Percentiles rank a stretch among this genome's conserved stretches.
These are phyloP conservation scores for Tetrastigma voinierianum DNA, from an alignment of 164 flowering plant species.

Conservation along the genomic window DNA sequence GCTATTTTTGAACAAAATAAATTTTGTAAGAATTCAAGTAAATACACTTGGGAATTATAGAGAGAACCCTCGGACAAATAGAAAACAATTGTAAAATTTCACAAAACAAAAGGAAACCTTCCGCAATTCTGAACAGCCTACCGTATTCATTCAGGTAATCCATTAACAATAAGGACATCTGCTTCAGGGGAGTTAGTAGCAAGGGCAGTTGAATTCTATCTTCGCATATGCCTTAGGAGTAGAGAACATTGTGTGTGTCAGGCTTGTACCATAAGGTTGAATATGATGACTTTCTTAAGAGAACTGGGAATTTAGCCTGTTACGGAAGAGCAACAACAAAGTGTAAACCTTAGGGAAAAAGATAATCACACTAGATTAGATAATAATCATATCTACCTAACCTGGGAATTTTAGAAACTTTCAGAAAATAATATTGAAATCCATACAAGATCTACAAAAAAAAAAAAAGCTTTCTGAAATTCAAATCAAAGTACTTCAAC, in stretches of 20 bases:
- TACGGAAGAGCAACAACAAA: conserved; percentile 6
- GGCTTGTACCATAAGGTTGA: conserved; percentile 93
- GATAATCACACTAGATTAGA: background rate
- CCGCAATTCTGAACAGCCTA: conserved; percentile 28
- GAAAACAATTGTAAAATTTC: background rate
- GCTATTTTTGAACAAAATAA: conserved; percentile 4
- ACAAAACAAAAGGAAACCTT: background rate
- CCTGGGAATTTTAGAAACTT: no score
- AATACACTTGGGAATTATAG: no score
- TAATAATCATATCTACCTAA: conserved; percentile 12
- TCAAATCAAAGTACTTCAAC: no score
- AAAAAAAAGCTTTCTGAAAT: no score
- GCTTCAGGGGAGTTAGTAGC: conserved; percentile 78
- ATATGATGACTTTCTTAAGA: conserved; percentile 62
- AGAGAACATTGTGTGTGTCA: conserved; percentile 69
- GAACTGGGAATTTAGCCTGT: conserved; percentile 63
- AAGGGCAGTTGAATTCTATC: conserved; percentile 85
- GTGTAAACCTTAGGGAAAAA: background rate
- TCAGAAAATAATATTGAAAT: no score
- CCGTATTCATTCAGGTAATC: conserved; percentile 99
- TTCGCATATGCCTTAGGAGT: conserved; percentile 83
- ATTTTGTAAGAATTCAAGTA: no score
- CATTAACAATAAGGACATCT: conserved; percentile 71
- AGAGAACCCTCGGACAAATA: background rate
- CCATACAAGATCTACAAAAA: no score